Percentiles rank a stretch among this genome's conserved stretches.
phyloP scores from a whole-genome alignment of 805 yeast species.

The Komagataella pastoris region DNA sequence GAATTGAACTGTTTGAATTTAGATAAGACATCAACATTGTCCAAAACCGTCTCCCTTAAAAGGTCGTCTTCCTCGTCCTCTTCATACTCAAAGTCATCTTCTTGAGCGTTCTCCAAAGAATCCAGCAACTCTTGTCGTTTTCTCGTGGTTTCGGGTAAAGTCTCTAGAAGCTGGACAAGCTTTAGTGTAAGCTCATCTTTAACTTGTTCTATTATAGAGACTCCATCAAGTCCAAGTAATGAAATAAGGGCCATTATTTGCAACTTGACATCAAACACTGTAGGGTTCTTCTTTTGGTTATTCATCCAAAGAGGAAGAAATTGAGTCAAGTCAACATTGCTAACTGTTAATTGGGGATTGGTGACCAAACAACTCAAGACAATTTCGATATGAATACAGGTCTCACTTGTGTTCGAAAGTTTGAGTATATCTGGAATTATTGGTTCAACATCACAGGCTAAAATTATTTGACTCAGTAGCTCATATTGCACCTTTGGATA shows the following conservation, averaged over 20 bases:
- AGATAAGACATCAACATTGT: slow-evolving; percentile 17
- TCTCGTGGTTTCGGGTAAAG: slow-evolving; percentile 34
- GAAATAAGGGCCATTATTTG: slow-evolving; percentile 34
- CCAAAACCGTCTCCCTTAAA: slow-evolving; percentile 17
- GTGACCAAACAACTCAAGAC: slow-evolving; percentile 26
- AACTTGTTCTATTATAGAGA: background rate
- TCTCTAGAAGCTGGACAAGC: slow-evolving; percentile 26
- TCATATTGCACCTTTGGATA: slow-evolving; percentile 8
- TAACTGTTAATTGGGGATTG: slow-evolving; percentile 23
- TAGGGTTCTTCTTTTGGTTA: slow-evolving; percentile 26
- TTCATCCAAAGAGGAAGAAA: slow-evolving; percentile 36
- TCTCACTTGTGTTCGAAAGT: slow-evolving; percentile 21
- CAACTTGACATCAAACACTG: slow-evolving; percentile 42
- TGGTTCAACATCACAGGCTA: slow-evolving; percentile 17
- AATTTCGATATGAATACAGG: slow-evolving; percentile 22
- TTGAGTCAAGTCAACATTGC: slow-evolving; percentile 20
- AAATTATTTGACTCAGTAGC: slow-evolving; percentile 7
- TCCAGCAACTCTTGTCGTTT: slow-evolving; percentile 30
- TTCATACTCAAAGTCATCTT: slow-evolving; percentile 8
- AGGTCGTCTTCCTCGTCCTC: slow-evolving; percentile 17
- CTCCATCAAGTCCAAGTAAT: slow-evolving; percentile 16
- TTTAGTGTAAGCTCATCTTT: slow-evolving; percentile 11
- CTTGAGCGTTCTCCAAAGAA: slow-evolving; percentile 16
- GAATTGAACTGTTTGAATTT: slow-evolving; percentile 14
- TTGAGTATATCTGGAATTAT: slow-evolving; percentile 23